phyloP scores from a whole-genome alignment of 164 flowering plant genomes.

The Santalum album region DNA sequence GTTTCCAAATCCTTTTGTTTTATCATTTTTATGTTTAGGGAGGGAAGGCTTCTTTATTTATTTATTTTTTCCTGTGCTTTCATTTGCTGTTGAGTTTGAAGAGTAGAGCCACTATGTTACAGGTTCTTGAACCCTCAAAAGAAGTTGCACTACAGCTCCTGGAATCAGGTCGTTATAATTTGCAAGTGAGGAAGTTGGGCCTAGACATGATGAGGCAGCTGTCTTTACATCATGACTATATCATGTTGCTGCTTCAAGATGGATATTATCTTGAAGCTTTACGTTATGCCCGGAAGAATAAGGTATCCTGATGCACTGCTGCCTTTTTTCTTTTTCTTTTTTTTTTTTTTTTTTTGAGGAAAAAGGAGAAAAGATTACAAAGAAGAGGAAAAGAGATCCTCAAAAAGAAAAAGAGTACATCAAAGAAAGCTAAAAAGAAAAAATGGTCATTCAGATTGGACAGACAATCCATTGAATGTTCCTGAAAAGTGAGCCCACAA shows the following conservation, averaged over 20 bases:
- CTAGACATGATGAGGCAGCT: constrained; percentile 85
- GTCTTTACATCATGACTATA: constrained; percentile 79
- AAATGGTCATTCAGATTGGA: too few relatives aligned
- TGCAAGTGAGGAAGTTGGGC: constrained; percentile 70
- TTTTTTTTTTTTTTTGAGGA: too few relatives aligned
- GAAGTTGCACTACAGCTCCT: constrained; percentile 90
- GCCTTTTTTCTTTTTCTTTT: too few relatives aligned
- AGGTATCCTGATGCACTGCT: constrained; percentile 43
- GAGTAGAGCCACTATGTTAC: constrained; percentile 12
- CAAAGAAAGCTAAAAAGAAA: too few relatives aligned
- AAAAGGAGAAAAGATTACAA: too few relatives aligned
- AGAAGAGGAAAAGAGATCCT: too few relatives aligned
- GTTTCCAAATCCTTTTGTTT: constrained; percentile 19
- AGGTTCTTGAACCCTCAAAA: constrained; percentile 93
- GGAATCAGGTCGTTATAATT: constrained; percentile 72
- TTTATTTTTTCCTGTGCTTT: too few relatives aligned
- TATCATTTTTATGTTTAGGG: background rate
- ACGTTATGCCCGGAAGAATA: constrained; percentile 72
- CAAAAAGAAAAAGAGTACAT: too few relatives aligned
- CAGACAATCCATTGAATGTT: too few relatives aligned
- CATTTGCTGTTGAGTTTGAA: background rate
- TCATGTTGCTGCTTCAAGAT: constrained; percentile 68
- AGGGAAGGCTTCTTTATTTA: background rate
- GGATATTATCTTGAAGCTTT: constrained; percentile 93
- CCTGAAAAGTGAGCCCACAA: too few relatives aligned